Evolutionary conservation across 148 eudicot genomes (phyloP), one percentile per base, ranked within the genome.

Genomic region (Spergularia marina): DNA sequence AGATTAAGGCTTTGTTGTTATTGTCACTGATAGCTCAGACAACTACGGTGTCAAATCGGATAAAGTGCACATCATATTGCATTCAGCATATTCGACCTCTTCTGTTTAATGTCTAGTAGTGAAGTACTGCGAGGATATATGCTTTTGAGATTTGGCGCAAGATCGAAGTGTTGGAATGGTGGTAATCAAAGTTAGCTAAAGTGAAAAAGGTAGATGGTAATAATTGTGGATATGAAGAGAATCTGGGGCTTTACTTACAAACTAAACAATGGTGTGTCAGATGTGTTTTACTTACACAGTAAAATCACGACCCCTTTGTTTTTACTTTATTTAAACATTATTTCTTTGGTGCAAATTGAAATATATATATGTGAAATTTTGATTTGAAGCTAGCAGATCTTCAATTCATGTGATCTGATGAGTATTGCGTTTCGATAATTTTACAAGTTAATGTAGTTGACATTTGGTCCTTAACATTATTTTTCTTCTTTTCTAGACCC

Each of bases 151-250:
- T 63, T 61, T 62, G 49, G 52, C 49, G 74, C 60, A 68, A 68
- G 20, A 76, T 44, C 49, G 7, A 44, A 51, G 51, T 58, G 72
- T 67, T 65, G 57, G 65, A 54, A 74, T 67, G 16, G 30, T 55
- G 63, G 54, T 18, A 55, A 55, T 74, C 65, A 79, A 79, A 74
- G 82, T 21, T 23, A 47, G 8, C 56, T 68, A 68, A 68, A 68
- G 72, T 68, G 11, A 39, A n/a, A 18, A 40, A 15, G 30, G 36
- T 23, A 69, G 58, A 20, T 39, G 40, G 52, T 34, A 12, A 12
- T 23, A n/a, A 75, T 75, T 79, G 57, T 16, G 62, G 83, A 80
- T 80, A 75, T 49, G 76, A 80, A 75, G 68, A 58, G 83, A 76
- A 80, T 80, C 83, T 80, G 68, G 75, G 76, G 76, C 79, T 75